Evolutionary conservation across 306 rosid species (phyloP), one percentile per base, ranked within the genome.

Genomic region (Abrus precatorius): DNA sequence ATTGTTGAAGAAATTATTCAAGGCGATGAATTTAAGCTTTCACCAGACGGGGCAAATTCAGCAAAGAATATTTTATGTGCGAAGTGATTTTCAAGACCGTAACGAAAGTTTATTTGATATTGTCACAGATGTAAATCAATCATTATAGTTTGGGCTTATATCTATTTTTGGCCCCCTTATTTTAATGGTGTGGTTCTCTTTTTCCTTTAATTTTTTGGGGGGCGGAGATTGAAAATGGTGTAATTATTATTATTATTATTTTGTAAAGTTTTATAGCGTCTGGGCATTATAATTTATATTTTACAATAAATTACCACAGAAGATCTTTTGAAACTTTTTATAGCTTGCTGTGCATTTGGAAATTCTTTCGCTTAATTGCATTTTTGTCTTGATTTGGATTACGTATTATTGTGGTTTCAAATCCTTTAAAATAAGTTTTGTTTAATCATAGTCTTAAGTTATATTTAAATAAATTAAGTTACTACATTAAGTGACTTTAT

Each of bases 1-100:
- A 34, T 83, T 27, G 41, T 90, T 10, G 90, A 84, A 3, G 87
- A 88, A 68, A 80, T 90, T 61, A 78, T 84, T 49, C 61, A 27
- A 1, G 86, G 66, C 4, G 57, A 62, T 36, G 69, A 13, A 73
- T 74, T 60, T 48, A 52, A 72, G 52, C 47, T 40, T 20, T 75
- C 50, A 82, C 40, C 29, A 1, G 59, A 75, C 12, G 32, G 44
- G 53, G 45, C 76, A 53, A 5, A 44, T 55, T 64, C 59, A n/a
- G 71, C 71, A 47, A 44, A 20, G 66, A 57, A 61, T 71, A 80
- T 49, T 69, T n/a, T 60, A 73, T 53, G 29, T 9, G 55, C 47
- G n/a, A 7, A 11, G 57, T 43, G 14, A 38, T 14, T 34, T 45
- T 32, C 59, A 40, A 13, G 73, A 60, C 48, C 29, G 63, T 49